Base-by-base conservation (phyloP, 2,329 filamentous ascomycete species). In the Epichloe aotearoae region DNA sequence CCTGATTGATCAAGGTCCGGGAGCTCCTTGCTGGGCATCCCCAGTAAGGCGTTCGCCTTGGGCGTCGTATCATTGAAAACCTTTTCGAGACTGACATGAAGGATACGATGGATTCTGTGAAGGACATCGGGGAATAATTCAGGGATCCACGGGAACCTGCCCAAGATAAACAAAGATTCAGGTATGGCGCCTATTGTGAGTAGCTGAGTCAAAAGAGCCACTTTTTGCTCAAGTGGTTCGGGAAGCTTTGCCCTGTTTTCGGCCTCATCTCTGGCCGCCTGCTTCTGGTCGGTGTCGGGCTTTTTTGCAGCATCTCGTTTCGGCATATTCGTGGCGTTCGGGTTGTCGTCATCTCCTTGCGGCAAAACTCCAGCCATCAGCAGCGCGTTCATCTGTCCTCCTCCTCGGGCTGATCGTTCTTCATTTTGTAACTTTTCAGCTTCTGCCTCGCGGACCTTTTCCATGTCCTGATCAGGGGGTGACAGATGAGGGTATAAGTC, bases 401-500 rank as follows among this genome's bases (percentile, higher is more conserved):
- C 83, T 41, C 86, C 89, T 44, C 84, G 77, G 39, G 77, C 82
- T 40, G 79, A 76, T 52, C 76, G 79, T 62, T 95, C 88, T 61
- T 85, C 82, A 56, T 93, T 87, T 33, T 83, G 82, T 47, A 93
- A 79, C 62, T 89, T 87, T 59, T 85, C 83, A 64, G 83, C 71
- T 54, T 86, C 82, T 57, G 82, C 80, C 40, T 80, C 75, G 55
- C 80, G 83, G 48, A 95, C 73, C 6, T 72, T 73, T 39, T 85
- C 78, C 91, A 98, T 97, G 4, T 81, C 75, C 34, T 88, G 82
- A 57, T 97, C 93, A 1, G 77, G 71, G 71, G 93, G 88, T 72
- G 89, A 94, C 1, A 98, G 76, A 64, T 98, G 93, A 15, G 89
- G 84, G 64, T 95, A 97, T 1, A 98, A 73, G 62, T 98, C 93